Conservation (phyloP, 331 rosid species). For the Pyracantha coccinea region DNA sequence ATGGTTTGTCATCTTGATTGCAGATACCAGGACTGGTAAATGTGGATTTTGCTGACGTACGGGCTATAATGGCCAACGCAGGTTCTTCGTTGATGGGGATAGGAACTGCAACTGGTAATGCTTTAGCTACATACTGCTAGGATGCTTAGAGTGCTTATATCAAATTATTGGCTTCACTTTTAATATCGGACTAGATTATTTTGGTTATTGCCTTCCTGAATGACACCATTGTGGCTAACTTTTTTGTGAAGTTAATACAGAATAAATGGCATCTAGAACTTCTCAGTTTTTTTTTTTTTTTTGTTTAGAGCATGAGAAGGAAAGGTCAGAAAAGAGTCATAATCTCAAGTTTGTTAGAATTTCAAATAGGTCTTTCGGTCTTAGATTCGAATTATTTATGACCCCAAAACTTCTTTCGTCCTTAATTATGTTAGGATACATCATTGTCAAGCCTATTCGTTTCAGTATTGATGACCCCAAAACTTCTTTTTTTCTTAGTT, state of each 20-base stretch:
- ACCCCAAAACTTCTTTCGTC: background rate
- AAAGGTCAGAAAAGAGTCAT: background rate
- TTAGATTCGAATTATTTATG: background rate
- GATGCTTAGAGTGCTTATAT: background rate
- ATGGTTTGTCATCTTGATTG: conserved; percentile 19
- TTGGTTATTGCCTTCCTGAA: background rate
- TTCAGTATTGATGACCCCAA: background rate
- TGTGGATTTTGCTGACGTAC: conserved; percentile 95
- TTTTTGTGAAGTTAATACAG: background rate
- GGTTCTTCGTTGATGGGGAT: conserved; percentile 99
- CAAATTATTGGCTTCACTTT: background rate
- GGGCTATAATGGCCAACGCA: conserved; percentile 98
- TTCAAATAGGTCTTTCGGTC: background rate
- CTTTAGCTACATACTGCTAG: background rate
- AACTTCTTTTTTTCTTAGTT: background rate
- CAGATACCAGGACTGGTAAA: conserved; percentile 95
- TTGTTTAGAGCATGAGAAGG: background rate
- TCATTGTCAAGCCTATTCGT: background rate
- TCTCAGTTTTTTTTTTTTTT: background rate
- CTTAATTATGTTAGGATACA: background rate
- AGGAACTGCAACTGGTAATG: conserved; percentile 97
- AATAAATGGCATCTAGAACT: background rate
- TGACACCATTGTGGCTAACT: background rate
- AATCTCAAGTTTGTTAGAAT: background rate
- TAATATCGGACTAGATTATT: background rate